These are phyloP conservation scores for Sonneratia alba DNA, from an alignment of 345 rosid species.

Conservation along the genomic window DNA sequence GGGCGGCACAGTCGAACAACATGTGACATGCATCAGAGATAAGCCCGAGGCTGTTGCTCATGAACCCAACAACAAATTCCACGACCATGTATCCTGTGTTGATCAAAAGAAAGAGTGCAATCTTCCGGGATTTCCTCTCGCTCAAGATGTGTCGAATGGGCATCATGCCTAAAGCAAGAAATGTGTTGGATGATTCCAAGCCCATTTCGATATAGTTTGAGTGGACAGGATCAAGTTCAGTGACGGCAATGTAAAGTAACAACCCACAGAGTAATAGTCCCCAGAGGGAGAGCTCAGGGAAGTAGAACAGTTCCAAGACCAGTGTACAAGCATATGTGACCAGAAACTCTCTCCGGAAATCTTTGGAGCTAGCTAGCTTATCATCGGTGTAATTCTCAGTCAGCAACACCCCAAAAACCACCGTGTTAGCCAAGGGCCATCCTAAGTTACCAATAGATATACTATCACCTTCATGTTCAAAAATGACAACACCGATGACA, in stretches of 20 bases:
- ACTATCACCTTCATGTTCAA: constrained; percentile 32
- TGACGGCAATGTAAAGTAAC: constrained; percentile 58
- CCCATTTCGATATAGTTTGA: constrained; percentile 46
- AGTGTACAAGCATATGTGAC: constrained; percentile 68
- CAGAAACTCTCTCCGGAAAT: constrained; percentile 58
- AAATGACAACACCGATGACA: constrained; percentile 39
- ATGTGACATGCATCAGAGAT: constrained; percentile 96
- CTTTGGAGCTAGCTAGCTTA: constrained; percentile 43
- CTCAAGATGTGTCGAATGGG: constrained; percentile 82
- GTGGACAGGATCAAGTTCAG: constrained; percentile 52
- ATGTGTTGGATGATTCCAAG: constrained; percentile 51
- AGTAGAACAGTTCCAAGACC: constrained; percentile 70
- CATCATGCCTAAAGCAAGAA: constrained; percentile 42
- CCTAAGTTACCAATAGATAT: constrained; percentile 51
- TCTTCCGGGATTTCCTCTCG: constrained; percentile 91
- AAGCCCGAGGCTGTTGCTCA: constrained; percentile 96
- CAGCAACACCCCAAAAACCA: constrained; percentile 78
- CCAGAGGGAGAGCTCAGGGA: constrained; percentile 74
- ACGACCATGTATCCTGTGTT: constrained; percentile 86
- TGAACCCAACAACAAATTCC: constrained; percentile 84
- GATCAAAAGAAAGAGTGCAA: constrained; percentile 82
- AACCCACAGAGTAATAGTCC: constrained; percentile 69
- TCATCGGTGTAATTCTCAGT: constrained; percentile 67
- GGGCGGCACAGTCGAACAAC: constrained; percentile 98
- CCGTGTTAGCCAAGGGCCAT: constrained; percentile 88